Percentiles rank a stretch among this genome's conserved stretches.
phyloP scores from a whole-genome alignment of 192 early-diverging fungal genomes.

The Mortierella alpina region DNA sequence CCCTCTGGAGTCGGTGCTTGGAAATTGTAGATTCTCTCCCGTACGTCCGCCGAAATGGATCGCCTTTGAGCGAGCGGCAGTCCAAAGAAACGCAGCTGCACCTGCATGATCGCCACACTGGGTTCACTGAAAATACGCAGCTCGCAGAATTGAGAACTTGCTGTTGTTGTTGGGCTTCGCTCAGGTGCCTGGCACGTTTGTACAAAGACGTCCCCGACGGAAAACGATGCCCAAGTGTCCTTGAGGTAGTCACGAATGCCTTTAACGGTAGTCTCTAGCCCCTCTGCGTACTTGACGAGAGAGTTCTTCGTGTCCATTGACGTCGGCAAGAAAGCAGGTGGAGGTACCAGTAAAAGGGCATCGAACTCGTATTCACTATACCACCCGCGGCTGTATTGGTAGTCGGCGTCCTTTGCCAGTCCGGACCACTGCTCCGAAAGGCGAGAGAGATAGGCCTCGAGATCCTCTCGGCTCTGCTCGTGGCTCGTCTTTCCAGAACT shows the following conservation, averaged over 20 bases:
- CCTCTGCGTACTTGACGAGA: constrained; percentile 38
- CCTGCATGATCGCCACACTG: constrained; percentile 30
- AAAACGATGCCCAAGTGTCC: constrained; percentile 44
- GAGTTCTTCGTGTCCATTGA: constrained; percentile 44
- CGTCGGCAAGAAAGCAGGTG: constrained; percentile 39
- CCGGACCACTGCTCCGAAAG: constrained; percentile 48
- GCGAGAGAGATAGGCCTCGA: constrained; percentile 23
- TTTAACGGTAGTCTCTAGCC: constrained; percentile 15
- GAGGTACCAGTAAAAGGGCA: constrained; percentile 41
- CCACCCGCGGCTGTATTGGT: constrained; percentile 57
- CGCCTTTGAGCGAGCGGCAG: constrained; percentile 13
- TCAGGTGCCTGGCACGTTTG: constrained; percentile 35
- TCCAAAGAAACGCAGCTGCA: constrained; percentile 42
- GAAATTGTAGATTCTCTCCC: constrained; percentile 12
- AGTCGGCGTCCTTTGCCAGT: constrained; percentile 39
- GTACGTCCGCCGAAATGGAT: constrained; percentile 8
- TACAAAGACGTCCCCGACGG: constrained; percentile 39
- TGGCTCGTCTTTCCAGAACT: background rate
- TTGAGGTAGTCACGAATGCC: constrained; percentile 27
- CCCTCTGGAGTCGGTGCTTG: constrained; percentile 10
- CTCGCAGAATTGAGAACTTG: constrained; percentile 48
- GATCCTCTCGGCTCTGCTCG: constrained; percentile 23
- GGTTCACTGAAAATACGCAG: constrained; percentile 39
- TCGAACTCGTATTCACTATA: constrained; percentile 62
- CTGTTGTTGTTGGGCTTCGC: constrained; percentile 9